These are phyloP conservation scores for Raphanus sativus DNA, from an alignment of 345 rosid genomes.

Conservation along the genomic window DNA sequence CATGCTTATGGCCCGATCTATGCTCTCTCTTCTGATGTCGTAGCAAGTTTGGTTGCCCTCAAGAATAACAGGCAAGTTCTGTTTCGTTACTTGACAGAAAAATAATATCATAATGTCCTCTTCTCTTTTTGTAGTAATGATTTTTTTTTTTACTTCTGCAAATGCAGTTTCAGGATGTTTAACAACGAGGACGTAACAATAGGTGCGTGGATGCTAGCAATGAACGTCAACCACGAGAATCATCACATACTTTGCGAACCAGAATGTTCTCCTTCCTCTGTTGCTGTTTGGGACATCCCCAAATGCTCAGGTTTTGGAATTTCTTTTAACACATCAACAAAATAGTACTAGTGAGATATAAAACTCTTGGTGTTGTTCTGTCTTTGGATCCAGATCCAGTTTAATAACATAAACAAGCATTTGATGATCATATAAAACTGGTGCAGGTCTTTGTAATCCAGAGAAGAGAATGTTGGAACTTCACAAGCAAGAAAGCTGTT, in stretches of 20 bases:
- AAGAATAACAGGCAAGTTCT: slow-evolving; percentile 68
- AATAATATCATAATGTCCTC: background rate
- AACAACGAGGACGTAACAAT: slow-evolving; percentile 95
- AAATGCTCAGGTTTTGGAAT: slow-evolving; percentile 73
- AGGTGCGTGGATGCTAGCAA: slow-evolving; percentile 98
- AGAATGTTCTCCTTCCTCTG: slow-evolving; percentile 61
- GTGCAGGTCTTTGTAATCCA: slow-evolving; percentile 79
- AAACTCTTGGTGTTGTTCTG: background rate
- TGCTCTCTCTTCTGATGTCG: slow-evolving; percentile 88
- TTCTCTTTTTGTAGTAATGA: slow-evolving; percentile 14
- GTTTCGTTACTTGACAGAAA: background rate
- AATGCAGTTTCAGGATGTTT: slow-evolving; percentile 86
- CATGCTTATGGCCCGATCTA: slow-evolving; percentile 94
- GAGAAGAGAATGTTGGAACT: slow-evolving; percentile 75
- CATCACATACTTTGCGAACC: slow-evolving; percentile 57
- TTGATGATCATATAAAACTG: slow-evolving; percentile 8
- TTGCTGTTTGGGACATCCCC: slow-evolving; percentile 97
- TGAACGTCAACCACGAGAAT: slow-evolving; percentile 90
- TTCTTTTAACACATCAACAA: too few species aligned
- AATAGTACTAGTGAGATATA: too few species aligned
- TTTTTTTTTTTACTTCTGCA: background rate
- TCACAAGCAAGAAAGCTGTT: slow-evolving; percentile 72
- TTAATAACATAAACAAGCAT: background rate
- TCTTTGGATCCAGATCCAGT: background rate
- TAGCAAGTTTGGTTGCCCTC: slow-evolving; percentile 70